Base-by-base conservation (phyloP, 129 eudicot genomes). In the Artemisia annua region DNA sequence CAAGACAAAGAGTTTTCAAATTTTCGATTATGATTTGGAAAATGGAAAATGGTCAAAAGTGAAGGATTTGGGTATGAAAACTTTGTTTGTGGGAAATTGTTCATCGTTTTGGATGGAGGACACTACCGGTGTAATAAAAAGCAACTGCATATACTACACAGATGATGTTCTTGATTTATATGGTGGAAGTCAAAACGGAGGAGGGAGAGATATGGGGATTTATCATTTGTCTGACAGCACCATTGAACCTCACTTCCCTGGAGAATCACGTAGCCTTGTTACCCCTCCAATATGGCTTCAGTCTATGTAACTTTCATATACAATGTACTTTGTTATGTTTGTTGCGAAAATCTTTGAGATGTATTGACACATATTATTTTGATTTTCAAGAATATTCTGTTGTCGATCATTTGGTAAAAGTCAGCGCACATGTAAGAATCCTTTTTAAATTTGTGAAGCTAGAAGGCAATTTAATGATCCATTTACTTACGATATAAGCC, bases 381-480 rank as follows among this genome's bases (percentile, higher is more conserved):
- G 28, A 26, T 26, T 26, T 26, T 26, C 28, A 26, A 26, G 28
- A 26, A 26, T 26, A 26, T 26, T 26, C 28, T 26, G 28, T 26
- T 26, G 28, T 26, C 28, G 2, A 26, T 26, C 28, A 26, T 26
- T 26, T 48, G n/a, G n/a, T n/a, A n/a, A n/a, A n/a, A n/a, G n/a
- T n/a, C n/a, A n/a, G n/a, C n/a, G n/a, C 82, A 81, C 82, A 71
- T 72, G 96, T 92, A 85, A 85, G 82, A 56, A 64, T 52, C 76
- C 19, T 52, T 67, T 48, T 20, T n/a, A 3, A 20, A 4, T 59
- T 18, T 15, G 9, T 10, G 20, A 3, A 43, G 65, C 18, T 16
- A 50, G n/a, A 3, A 0, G 46, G 72, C 22, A 10, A 67, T 3
- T 50, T 15, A 35, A 35, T 44, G 16, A 65, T 19, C 35, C 52